These are phyloP conservation scores for Aspergillus phoenicis DNA, from an alignment of 2,329 filamentous ascomycete species.

Conservation along the genomic window DNA sequence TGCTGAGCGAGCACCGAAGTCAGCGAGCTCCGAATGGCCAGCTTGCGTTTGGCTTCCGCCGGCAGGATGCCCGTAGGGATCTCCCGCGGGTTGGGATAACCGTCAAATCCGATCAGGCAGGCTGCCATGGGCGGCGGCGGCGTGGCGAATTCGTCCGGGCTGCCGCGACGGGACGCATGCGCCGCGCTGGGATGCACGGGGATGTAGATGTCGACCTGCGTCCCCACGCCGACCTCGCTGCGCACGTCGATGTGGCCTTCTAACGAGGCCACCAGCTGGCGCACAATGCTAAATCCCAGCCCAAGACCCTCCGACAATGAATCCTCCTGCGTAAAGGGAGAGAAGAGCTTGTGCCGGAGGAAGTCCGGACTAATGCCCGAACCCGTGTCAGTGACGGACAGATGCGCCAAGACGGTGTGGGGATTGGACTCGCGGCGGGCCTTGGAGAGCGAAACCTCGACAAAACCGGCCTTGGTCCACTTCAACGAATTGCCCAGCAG, in stretches of 20 bases:
- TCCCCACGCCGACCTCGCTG: slow-evolving; percentile 33
- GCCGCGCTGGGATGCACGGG: slow-evolving; percentile 16
- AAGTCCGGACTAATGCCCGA: slow-evolving; percentile 63
- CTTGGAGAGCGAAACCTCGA: slow-evolving; percentile 26
- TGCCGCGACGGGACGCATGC: background rate
- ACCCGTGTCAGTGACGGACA: slow-evolving; percentile 63
- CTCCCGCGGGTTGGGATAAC: slow-evolving; percentile 30
- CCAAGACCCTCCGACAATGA: slow-evolving; percentile 60
- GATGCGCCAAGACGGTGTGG: slow-evolving; percentile 19
- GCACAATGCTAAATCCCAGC: slow-evolving; percentile 64
- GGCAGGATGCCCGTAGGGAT: slow-evolving; percentile 30
- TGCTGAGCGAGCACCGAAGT: slow-evolving; percentile 22
- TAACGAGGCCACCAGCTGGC: slow-evolving; percentile 57
- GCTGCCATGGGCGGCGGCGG: background rate
- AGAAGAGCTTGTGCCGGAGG: slow-evolving; percentile 59
- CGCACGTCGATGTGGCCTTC: slow-evolving; percentile 58
- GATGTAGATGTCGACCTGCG: slow-evolving; percentile 29
- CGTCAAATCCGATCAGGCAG: slow-evolving; percentile 30
- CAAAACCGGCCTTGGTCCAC: slow-evolving; percentile 30
- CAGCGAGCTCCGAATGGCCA: slow-evolving; percentile 30
- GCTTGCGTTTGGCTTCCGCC: slow-evolving; percentile 29
- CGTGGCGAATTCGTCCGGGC: background rate
- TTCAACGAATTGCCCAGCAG: slow-evolving; percentile 36
- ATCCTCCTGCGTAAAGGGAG: slow-evolving; percentile 65
- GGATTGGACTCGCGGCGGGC: slow-evolving; percentile 14